These are phyloP conservation scores for Malassezia vespertilionis DNA, from an alignment of 1,284 basidiomycete genomes.

Conservation along the genomic window DNA sequence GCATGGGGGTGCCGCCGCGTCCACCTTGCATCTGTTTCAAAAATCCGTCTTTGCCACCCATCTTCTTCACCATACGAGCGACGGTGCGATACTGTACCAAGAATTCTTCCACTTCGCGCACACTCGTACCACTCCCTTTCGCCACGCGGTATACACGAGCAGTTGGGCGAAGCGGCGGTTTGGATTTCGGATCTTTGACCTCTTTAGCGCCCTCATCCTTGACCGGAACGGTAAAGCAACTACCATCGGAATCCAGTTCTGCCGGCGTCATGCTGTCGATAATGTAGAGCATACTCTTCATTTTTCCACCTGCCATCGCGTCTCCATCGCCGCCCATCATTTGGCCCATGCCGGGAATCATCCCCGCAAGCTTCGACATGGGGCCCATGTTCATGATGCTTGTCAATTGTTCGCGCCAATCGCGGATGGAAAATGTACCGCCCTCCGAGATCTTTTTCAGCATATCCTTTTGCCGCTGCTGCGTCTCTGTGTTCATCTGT, in stretches of 20 bases:
- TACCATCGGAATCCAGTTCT: slow-evolving; percentile 92
- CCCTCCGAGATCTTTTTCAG: slow-evolving; percentile 88
- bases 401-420: slow-evolving; percentile 93
- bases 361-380: slow-evolving; percentile 91
- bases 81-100: slow-evolving; percentile 54
- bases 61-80: slow-evolving; percentile 64
- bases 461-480: slow-evolving; percentile 91
- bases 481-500: slow-evolving; percentile 55
- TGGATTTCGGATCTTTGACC: slow-evolving; percentile 9
- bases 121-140: slow-evolving; percentile 83
- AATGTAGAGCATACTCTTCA: slow-evolving; percentile 98
- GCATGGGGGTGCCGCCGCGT: slow-evolving; percentile 30
- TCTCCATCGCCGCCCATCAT: slow-evolving; percentile 68
- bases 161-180: slow-evolving; percentile 36
- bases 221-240: slow-evolving; percentile 32
- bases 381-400: slow-evolving; percentile 99
- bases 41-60: slow-evolving; percentile 80
- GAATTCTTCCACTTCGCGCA: slow-evolving; percentile 91
- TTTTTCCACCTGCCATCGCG: slow-evolving; percentile 69
- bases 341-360: slow-evolving; percentile 92
- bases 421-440: slow-evolving; percentile 87
- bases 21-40: slow-evolving; percentile 34
- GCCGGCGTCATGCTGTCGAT: slow-evolving; percentile 90
- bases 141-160: slow-evolving; percentile 63
- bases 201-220: slow-evolving; percentile 2